Evolutionary conservation across 2,329 filamentous ascomycete genomes (phyloP).

Genomic region (Thyridium curvatum): DNA sequence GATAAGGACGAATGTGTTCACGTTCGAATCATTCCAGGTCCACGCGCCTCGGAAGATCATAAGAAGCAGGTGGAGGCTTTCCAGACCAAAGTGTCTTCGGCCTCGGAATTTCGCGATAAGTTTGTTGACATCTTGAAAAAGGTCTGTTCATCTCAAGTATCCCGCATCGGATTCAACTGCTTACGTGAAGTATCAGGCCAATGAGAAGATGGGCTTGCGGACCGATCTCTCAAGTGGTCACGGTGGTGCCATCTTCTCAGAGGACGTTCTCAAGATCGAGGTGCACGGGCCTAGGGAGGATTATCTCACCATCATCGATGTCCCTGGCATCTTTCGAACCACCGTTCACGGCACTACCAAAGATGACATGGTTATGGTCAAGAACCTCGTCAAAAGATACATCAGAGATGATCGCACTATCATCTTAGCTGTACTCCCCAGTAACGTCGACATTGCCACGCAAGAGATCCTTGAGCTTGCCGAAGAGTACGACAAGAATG

Average conservation of each 20-base stretch:
- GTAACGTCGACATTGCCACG: constrained; percentile 29
- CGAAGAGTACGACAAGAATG: constrained; percentile 28
- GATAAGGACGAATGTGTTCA: constrained; percentile 23
- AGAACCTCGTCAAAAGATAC: constrained; percentile 38
- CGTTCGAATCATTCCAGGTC: constrained; percentile 34
- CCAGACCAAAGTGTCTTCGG: constrained; percentile 27
- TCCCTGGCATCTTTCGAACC: constrained; percentile 43
- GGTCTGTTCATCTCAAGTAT: constrained; percentile 15
- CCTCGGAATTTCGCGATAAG: constrained; percentile 18
- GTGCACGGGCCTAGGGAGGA: constrained; percentile 38
- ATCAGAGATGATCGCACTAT: constrained; percentile 41
- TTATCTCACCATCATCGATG: constrained; percentile 47
- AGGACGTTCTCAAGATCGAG: constrained; percentile 37
- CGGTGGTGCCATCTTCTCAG: constrained; percentile 27
- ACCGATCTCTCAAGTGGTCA: constrained; percentile 1
- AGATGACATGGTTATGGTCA: constrained; percentile 35
- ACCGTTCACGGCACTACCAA: constrained; percentile 34
- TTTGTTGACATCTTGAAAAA: constrained; percentile 28
- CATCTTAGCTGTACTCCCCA: constrained; percentile 38
- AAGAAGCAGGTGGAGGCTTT: not conserved
- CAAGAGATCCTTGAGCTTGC: constrained; percentile 31
- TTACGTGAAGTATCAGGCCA: not conserved
- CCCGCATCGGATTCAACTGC: constrained; percentile 42
- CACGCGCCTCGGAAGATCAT: not conserved
- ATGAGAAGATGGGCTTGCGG: constrained; percentile 2